Base-by-base conservation (phyloP, 495 filamentous ascomycete genomes). In the Tirmania nivea region DNA sequence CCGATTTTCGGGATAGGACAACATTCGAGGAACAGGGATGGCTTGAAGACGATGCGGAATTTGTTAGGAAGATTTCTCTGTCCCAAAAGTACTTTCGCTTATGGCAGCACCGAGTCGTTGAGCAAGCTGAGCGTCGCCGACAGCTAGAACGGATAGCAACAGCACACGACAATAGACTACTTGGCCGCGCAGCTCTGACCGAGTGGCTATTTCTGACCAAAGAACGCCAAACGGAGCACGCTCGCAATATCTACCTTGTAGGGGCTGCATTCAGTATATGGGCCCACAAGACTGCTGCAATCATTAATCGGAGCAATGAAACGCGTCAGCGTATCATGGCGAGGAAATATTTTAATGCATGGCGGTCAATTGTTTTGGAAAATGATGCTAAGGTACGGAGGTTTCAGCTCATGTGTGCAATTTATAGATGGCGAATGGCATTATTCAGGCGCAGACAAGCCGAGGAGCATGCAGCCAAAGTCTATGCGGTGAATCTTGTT, bases 331-430 rank as follows among this genome's bases (percentile, higher is more conserved):
- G 62, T 8, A 61, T 65, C 19, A 31, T 65, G 14, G 51, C 56
- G 39, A 55, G 62, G 16, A 65, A 65, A 37, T 65, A 61, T 19
- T 65, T 65, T 48, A 61, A 57, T 34, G 52, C 56, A 21, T 65
- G 62, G 62, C 60, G 54, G 34, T 47, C 34, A 21, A 36, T 59
- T 9, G 59, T 65, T 3, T 19, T 56, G 6, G 55, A 54, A 49
- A 60, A 61, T 35, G 53, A 59, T 25, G 53, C 51, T 17, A 61
- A 59, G 53, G 50, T 62, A 14, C 50, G 51, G 36, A 52, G 56
- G 8, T 65, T 65, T 45, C 62, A 59, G 31, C 54, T 64, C n/a
- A 54, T 51, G n/a, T 51, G 52, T 14, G 56, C 51, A 5, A 53
- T 65, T 37, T 55, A 50, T 35, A 62, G 57, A 36, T 65, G 62